Conservation (phyloP, 352 stramenopile genomes). For the Pythium phragmitis region DNA sequence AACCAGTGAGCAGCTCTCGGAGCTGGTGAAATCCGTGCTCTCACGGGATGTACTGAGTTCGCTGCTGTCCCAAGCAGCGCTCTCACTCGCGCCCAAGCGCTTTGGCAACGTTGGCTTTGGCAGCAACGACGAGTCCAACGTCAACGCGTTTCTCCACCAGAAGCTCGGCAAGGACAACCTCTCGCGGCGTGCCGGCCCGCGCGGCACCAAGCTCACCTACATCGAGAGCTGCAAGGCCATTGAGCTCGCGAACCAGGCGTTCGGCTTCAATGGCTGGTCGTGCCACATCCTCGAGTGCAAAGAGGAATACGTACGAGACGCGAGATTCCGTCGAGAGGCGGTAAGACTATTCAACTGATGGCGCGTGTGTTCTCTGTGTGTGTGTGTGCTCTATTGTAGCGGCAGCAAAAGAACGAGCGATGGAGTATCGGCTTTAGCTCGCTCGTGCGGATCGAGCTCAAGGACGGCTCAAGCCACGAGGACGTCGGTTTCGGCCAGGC, state of each 20-base stretch:
- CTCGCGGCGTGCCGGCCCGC: slow-evolving; percentile 58
- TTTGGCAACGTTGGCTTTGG: slow-evolving; percentile 70
- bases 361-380: background rate
- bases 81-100: slow-evolving; percentile 24
- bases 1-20: slow-evolving; percentile 25
- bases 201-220: slow-evolving; percentile 78
- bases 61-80: slow-evolving; percentile 22
- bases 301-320: slow-evolving; percentile 74
- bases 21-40: slow-evolving; percentile 23
- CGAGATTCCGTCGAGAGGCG: background rate
- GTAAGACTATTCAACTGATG: background rate
- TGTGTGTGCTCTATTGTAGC: slow-evolving; percentile 28
- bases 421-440: slow-evolving; percentile 81
- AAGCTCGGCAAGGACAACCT: slow-evolving; percentile 82
- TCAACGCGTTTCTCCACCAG: slow-evolving; percentile 76
- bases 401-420: slow-evolving; percentile 63
- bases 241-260: slow-evolving; percentile 85
- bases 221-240: slow-evolving; percentile 90
- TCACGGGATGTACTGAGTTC: slow-evolving; percentile 29
- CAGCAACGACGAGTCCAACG: slow-evolving; percentile 43
- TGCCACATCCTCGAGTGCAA: slow-evolving; percentile 84
- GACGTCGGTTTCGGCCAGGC: slow-evolving; percentile 81
- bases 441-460: slow-evolving; percentile 82
- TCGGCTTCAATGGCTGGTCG: slow-evolving; percentile 88
- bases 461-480: slow-evolving; percentile 82